Evolutionary conservation across 2,329 filamentous ascomycete genomes (phyloP), one percentile per base, ranked within the genome.

Genomic region (Nigrospora sphaerica): DNA sequence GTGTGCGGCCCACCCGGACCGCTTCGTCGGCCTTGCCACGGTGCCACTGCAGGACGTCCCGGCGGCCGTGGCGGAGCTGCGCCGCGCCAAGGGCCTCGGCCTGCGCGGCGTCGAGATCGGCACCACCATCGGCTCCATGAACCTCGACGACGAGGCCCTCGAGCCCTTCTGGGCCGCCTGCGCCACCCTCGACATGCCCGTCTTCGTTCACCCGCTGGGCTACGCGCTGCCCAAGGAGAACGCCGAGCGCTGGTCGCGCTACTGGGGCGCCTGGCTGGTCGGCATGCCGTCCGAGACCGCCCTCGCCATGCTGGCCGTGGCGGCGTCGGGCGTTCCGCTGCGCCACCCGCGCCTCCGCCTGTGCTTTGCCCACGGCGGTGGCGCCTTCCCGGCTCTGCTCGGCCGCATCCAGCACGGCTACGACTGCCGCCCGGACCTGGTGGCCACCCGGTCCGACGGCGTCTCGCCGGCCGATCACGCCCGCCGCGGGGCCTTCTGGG

Each of bases 221-320:
- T 66, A 66, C 45, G 57, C 60, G 9, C 46, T 64, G 39, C 53
- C 57, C 18, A 57, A 56, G 46, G 63, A 66, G 47, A 65, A 64
- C 43, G 36, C 44, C 33, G 54, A 52, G 14, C 50, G 62, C 10
- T 66, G 63, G 63, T 54, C 46, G 12, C 55, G 55, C 40, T 62
- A 64, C 40, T 66, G 62, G 62, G 53, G 57, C 13, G 56, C 55
- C 3, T 66, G 62, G 63, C 52, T 66, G 2, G 59, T 66, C 2
- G 63, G 63, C 35, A 66, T 66, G 63, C 63, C 63, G 17, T 60
- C 52, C 33, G 63, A 66, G 52, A 66, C 62, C 16, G 63, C 63
- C 5, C 50, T 66, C 43, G 56, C 62, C 12, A 59, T 65, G 40
- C 60, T 62, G 18, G 55, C 55, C 32, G 46, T 66, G 10, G 61